A percentile compares a stretch with the other conserved stretches of the same genome.
Evolutionary conservation across 140 eudicot species (phyloP).

Genomic region (Stevia rebaudiana): DNA sequence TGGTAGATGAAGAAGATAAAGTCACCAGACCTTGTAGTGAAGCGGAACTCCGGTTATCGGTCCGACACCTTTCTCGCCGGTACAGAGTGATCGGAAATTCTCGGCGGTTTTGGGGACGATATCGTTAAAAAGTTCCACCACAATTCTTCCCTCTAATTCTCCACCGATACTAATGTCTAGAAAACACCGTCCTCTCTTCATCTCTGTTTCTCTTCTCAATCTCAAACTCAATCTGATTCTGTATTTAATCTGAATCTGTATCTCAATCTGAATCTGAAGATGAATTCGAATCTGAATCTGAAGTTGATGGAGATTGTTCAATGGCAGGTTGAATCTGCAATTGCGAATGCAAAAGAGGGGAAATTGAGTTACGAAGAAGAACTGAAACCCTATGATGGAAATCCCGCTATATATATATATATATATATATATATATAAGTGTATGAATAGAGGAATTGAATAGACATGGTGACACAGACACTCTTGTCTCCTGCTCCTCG

Average conservation of each 20-base stretch:
- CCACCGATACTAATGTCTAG: conserved; percentile 80
- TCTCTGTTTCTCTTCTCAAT: neutral
- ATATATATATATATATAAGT: neutral
- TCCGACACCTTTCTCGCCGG: conserved; percentile 78
- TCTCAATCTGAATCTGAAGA: neutral
- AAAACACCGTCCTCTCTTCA: conserved; percentile 56
- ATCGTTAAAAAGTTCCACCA: conserved; percentile 67
- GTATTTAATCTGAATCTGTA: neutral
- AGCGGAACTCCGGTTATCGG: conserved; percentile 69
- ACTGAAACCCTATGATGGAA: conserved; percentile 16
- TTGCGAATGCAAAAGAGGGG: neutral
- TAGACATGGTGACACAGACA: conserved; percentile 28
- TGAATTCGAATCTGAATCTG: too few species aligned
- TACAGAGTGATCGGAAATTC: conserved; percentile 77
- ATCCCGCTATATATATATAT: neutral
- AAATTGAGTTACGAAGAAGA: neutral
- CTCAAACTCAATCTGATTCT: conserved; percentile 14
- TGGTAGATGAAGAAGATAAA: too few species aligned
- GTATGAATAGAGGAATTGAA: conserved; percentile 14
- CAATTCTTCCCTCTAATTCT: conserved; percentile 79
- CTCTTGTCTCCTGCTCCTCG: conserved; percentile 20
- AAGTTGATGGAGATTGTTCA: neutral
- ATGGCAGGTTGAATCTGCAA: neutral
- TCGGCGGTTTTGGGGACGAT: conserved; percentile 81
- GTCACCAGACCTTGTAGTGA: conserved; percentile 62